Evolutionary conservation across 441 rosid species (phyloP).

Genomic region (Daphne laureola): DNA sequence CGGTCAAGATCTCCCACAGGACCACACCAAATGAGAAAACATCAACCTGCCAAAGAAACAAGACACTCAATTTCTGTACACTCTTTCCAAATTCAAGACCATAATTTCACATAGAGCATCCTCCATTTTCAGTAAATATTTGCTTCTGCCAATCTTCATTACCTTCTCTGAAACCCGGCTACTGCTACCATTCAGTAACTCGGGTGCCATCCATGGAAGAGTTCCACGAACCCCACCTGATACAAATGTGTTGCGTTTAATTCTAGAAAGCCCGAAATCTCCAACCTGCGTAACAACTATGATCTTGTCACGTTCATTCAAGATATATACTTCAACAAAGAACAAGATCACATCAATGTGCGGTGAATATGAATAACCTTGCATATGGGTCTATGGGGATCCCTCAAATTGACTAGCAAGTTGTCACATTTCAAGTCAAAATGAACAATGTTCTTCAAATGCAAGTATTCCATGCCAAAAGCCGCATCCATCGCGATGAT

Average conservation of each 20-base stretch:
- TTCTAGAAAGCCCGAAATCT: slow-evolving; percentile 86
- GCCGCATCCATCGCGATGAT: slow-evolving; percentile 83
- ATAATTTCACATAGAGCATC: slow-evolving; percentile 6
- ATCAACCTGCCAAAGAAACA: slow-evolving; percentile 50
- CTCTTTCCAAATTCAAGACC: neutral
- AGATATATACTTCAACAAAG: neutral
- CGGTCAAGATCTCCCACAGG: slow-evolving; percentile 82
- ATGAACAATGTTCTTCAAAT: slow-evolving; percentile 75
- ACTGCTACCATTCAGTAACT: slow-evolving; percentile 70
- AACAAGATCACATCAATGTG: slow-evolving; percentile 2
- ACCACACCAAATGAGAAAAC: slow-evolving; percentile 82
- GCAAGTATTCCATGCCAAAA: slow-evolving; percentile 94
- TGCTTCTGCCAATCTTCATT: neutral
- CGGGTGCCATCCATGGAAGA: slow-evolving; percentile 98
- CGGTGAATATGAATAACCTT: slow-evolving; percentile 36
- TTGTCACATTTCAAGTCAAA: slow-evolving; percentile 94
- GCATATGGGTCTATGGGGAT: slow-evolving; percentile 83
- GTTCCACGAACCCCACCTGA: slow-evolving; percentile 95
- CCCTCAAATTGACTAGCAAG: slow-evolving; percentile 81
- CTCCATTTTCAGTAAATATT: neutral
- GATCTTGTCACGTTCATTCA: neutral
- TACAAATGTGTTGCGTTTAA: slow-evolving; percentile 77
- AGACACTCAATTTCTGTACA: neutral
- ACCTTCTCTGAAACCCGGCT: slow-evolving; percentile 87
- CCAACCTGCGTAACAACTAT: slow-evolving; percentile 49